A percentile compares a stretch with the other conserved stretches of the same genome.
Evolutionary conservation across 2,329 filamentous ascomycete species (phyloP).

Genomic region (Aaosphaeria arxii): DNA sequence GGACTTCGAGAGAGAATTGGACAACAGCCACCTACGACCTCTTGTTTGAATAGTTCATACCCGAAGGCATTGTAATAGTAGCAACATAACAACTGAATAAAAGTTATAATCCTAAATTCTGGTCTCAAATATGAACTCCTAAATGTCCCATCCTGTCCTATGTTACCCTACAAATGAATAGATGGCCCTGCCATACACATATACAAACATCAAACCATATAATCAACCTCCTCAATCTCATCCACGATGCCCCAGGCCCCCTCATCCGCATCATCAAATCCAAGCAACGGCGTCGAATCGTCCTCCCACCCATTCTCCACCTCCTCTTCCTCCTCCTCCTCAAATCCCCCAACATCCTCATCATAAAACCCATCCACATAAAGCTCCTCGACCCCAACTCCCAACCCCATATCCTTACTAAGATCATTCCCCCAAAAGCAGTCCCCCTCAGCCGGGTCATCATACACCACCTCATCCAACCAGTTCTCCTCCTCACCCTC

Average conservation of each 20-base stretch:
- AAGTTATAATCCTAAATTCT: too few relatives aligned
- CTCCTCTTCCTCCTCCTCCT: neutral
- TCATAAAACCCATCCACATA: neutral
- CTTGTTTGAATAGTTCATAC: too few relatives aligned
- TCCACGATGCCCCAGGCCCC: neutral
- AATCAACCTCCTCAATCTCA: neutral
- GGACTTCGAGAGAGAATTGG: too few relatives aligned
- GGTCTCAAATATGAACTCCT: too few relatives aligned
- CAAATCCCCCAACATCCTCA: neutral
- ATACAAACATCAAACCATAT: neutral
- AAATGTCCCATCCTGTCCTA: too few relatives aligned
- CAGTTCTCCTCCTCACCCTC: conserved; percentile 1
- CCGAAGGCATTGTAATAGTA: too few relatives aligned
- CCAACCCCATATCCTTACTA: neutral
- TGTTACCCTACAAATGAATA: too few relatives aligned
- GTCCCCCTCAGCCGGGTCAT: neutral
- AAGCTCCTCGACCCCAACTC: neutral
- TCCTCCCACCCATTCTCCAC: neutral
- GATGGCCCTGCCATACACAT: neutral
- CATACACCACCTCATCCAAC: neutral
- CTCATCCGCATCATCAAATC: neutral
- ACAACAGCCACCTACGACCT: too few relatives aligned
- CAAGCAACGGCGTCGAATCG: too few relatives aligned
- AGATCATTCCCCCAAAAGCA: neutral
- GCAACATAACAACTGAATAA: too few relatives aligned